Evolutionary conservation across 2,329 filamentous ascomycete species (phyloP), one percentile per base, ranked within the genome.

Genomic region (Rutstroemia sp.): DNA sequence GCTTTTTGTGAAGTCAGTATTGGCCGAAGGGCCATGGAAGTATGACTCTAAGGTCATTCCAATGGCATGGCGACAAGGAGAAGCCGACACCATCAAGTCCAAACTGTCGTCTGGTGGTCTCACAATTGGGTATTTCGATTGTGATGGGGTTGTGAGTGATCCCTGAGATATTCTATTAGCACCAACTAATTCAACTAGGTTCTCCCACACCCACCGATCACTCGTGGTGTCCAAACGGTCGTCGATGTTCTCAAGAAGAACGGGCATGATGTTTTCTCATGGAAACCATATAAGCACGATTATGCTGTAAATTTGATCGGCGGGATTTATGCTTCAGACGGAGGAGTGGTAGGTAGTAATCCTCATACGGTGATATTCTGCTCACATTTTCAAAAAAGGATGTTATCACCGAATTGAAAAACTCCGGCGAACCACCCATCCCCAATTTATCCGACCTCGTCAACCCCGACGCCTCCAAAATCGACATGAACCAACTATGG

Each of bases 181-280:
- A 62, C 83, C 30, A 73, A 69, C 58, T 71, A 76, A 6, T 80
- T 86, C 62, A 76, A 75, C 0, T 56, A 71, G 2, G 75, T 78
- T n/a, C 71, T 69, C 79, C 75, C 77, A 10, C 78, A 82, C 30
- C 83, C 83, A 5, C 83, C 83, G 3, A 73, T 86, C 25, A 67
- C 70, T 5, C 73, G 83, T 19, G 81, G 79, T 0, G 60, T 86
- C 10, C 69, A 74, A 1, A 75, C 77, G 5, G 73, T 80, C 0
- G 75, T 75, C 4, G 69, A 76, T 50, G 73, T 75, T 0, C 60
- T 82, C n/a, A 67, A 72, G 60, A 73, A 72, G 4, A 71, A 77
- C 2, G 81, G 82, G 0, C 81, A 86, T 62, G 77, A 73, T 67
- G 72, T 81, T 85, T 61, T 30, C 14, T 17, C 19, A 19, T 70